Evolutionary conservation across 768 basidiomycete genomes (phyloP), one percentile per base, ranked within the genome.

Genomic region (Russula foetens): DNA sequence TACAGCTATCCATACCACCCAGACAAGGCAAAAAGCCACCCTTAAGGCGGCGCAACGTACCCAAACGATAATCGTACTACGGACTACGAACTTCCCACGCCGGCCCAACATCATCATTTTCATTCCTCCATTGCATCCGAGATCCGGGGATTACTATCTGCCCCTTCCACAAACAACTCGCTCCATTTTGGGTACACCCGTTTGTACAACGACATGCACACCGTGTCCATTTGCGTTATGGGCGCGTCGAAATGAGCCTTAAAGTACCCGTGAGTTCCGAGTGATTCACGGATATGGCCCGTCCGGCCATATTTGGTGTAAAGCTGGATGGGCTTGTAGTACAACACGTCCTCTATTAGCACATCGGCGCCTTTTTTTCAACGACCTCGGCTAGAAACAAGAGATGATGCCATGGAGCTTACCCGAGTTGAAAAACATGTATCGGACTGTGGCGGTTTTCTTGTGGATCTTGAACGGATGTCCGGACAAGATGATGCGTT

Each of bases 381-480:
- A 45, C 48, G 17, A 17, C 19, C 23, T 35, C 29, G 60, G 66
- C 63, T 33, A 59, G 45, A 63, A 29, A 57, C 35, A 35, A 7
- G 9, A 33, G 53, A 50, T 31, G 48, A n/a, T 43, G 50, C 24
- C 24, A 54, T n/a, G 49, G 33, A 43, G 57, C 79, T 31, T 65
- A 89, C 88, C 88, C 43, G 85, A 67, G 72, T 95, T 88, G 81
- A 99, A 98, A 77, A 98, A 98, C 92, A 99, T 91, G 77, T 98
- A 98, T 57, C 96, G 86, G 67, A 99, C 86, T 7, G 96, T 98
- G 2, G 95, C 96, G 6, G 92, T 92, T 77, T 92, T 94, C 71
- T 93, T 92, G 79, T 98, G 95, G 1, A 98, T 86, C 69, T 94
- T 95, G 83, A 93, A 90, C 1, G 96, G 96, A 73, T 97, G 94